Evolutionary conservation across 2,329 filamentous ascomycete species (phyloP), one percentile per base, ranked within the genome.

Genomic region (Ophiognomonia clavigignenti-juglandacearum): DNA sequence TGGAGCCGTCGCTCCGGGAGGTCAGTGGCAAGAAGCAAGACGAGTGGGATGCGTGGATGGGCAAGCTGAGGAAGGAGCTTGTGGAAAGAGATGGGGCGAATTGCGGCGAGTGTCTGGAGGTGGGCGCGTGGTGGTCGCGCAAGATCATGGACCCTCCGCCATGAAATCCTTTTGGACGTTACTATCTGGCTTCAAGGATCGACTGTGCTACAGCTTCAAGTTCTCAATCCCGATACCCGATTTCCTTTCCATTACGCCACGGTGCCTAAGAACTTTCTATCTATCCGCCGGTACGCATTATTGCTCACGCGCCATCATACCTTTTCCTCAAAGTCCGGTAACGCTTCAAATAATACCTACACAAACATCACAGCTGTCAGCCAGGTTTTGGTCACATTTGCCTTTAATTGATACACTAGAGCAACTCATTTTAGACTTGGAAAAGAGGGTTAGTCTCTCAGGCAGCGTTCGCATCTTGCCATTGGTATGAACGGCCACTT

Each of bases 11-110:
- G 49, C 70, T 96, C 56, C 80, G 86, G 57, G 86, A 95, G 58
- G 81, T 82, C 38, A 95, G 86, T 59, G 86, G 85, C 13, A 95
- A 95, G 72, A 88, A 85, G 58, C 82, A 87, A 60, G 89, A 95
- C 56, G 91, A 96, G 68, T 96, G 90, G 90, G 87, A 95, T 63
- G 74, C 82, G 35, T 96, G 91, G 91, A 82, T 87, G 68, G 82
- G 84, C 34, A 88, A 85, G 65, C 88, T 96, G 85, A 92, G 89
- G 77, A 79, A 80, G 39, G 86, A 93, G 64, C 67, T 96, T 59
- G 76, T 95, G 60, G 82, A 85, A 62, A 85, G 92, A 51, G 83
- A 82, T 45, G 87, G 88, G 18, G 84, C 87, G 16, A 82, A 80
- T 39, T 90, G 82, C 71, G 90, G 91, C 39, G 91, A 96, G 65